Base-by-base conservation (phyloP, 2,329 filamentous ascomycete species). In the Fusarium fracticaudum region DNA sequence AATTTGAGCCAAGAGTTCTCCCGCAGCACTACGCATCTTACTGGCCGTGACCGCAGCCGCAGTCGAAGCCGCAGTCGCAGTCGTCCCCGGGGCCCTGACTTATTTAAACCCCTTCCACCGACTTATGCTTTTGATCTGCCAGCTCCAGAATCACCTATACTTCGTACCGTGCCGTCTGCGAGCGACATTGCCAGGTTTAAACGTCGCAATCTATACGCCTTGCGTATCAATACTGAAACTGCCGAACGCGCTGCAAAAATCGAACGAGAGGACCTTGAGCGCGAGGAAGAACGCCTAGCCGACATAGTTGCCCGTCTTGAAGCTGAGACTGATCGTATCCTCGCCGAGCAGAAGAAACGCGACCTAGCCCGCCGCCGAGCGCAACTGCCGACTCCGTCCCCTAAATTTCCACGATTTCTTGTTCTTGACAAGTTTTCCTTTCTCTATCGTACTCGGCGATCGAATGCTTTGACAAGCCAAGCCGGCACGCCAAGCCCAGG, bases 361-460 rank as follows among this genome's bases (percentile, higher is more conserved):
- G 85, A 88, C 71, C 81, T 86, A 29, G 83, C 83, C 55, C 84
- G 85, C 61, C 82, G 87, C 29, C 83, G 85, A 70, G 80, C 83
- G 43, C 82, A 86, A 72, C 80, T 87, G 43, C 81, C 81, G 40
- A 83, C 80, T 15, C 76, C 80, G 9, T 78, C 80, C 31, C 72
- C 76, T 14, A 80, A 76, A 54, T 74, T 78, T 29, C 53, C 76
- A 43, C 79, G 83, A 66, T 76, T 83, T 48, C 84, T 85, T 24
- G 81, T 88, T 37, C 80, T 88, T 57, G 86, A 87, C 67, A 87
- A 85, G 77, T 83, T 89, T 60, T 80, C 84, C 22, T 83, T 87
- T 59, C 79, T 89, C 51, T 82, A 84, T 24, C 84, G 84, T 66
- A 79, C 81, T 35, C 83, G 84, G 69, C 85, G 83, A 71, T 82